phyloP scores from a whole-genome alignment of 441 rosid genomes.

The Erodium texanum region DNA sequence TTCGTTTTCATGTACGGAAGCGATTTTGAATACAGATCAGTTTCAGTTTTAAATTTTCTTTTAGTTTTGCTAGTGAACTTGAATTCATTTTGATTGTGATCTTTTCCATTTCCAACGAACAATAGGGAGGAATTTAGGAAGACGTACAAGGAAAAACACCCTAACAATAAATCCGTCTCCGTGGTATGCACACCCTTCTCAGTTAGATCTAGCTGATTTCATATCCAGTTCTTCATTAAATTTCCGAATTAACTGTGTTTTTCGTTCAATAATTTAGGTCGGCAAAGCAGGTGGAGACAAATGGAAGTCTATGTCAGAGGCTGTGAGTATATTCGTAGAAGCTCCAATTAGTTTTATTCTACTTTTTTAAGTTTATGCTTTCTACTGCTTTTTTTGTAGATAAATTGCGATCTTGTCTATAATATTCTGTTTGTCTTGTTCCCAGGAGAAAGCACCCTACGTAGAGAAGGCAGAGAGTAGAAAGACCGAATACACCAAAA shows the following conservation, averaged over 20 bases:
- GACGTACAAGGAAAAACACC: conserved; percentile 55
- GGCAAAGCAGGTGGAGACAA: conserved; percentile 76
- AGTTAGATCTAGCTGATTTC: not conserved
- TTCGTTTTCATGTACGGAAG: conserved; percentile 53
- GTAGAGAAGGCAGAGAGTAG: conserved; percentile 37
- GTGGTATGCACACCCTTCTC: conserved; percentile 34
- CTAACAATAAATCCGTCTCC: conserved; percentile 72
- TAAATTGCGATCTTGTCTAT: not conserved
- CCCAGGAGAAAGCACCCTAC: conserved; percentile 53
- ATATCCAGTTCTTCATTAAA: not conserved
- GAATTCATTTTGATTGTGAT: not conserved
- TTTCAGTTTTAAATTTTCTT: not conserved
- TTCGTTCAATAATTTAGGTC: conserved; percentile 30
- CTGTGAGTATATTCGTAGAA: conserved; percentile 26
- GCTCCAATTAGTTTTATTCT: not conserved
- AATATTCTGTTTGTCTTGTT: not conserved
- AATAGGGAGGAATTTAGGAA: conserved; percentile 64
- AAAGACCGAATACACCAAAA: conserved; percentile 43
- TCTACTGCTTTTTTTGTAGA: not conserved
- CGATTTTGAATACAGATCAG: not conserved
- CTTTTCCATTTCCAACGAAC: not conserved
- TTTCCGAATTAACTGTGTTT: not conserved
- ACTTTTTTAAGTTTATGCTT: not conserved
- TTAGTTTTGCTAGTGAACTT: no score
- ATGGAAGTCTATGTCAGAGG: conserved; percentile 63